phyloP scores from a whole-genome alignment of 2,329 filamentous ascomycete genomes.

The Botryotinia convoluta region DNA sequence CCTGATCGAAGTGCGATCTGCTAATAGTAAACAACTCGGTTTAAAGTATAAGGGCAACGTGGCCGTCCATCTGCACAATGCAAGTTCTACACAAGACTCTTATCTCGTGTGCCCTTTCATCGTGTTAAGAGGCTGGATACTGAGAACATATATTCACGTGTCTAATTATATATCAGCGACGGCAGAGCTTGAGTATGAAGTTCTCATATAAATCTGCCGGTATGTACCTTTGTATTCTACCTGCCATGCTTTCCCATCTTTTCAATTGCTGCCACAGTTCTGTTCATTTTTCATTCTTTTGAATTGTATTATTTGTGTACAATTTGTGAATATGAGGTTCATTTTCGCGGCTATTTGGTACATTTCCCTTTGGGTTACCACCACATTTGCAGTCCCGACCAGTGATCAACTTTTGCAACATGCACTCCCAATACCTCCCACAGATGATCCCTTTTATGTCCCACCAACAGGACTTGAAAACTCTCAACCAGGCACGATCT shows the following conservation, averaged over 20 bases:
- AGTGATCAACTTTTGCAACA: background rate
- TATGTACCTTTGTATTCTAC: background rate
- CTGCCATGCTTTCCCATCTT: background rate
- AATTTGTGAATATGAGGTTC: background rate
- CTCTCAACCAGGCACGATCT: conserved; percentile 38
- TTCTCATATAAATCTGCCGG: background rate
- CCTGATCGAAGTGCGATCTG: background rate
- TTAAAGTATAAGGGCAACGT: background rate
- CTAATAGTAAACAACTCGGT: background rate
- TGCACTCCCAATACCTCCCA: conserved; percentile 35
- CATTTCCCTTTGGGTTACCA: background rate
- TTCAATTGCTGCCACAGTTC: background rate
- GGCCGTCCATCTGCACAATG: background rate
- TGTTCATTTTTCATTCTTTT: background rate
- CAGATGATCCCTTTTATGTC: conserved; percentile 41
- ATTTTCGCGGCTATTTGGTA: background rate
- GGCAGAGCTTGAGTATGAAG: background rate
- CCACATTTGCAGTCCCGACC: background rate
- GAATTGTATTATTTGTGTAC: too few relatives aligned
- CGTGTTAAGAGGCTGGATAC: background rate
- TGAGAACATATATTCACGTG: background rate
- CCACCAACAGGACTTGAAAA: conserved; percentile 36
- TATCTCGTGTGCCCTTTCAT: background rate
- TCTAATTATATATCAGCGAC: background rate
- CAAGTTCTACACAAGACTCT: background rate